phyloP scores from a whole-genome alignment of 805 yeast species.

The Kodamaea fukazawae region DNA sequence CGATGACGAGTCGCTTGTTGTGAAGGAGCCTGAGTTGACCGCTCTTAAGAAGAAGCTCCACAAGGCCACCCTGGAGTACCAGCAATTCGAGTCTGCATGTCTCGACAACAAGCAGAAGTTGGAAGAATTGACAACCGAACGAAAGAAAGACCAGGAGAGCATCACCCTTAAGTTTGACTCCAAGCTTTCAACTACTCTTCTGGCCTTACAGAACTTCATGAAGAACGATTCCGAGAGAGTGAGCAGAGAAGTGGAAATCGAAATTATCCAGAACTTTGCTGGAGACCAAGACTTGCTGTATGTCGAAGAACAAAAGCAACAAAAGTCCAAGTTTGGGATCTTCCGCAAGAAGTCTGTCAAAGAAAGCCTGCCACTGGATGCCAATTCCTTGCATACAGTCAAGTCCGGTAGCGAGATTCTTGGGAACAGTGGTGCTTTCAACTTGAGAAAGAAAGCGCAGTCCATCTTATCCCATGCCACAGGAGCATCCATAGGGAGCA shows the following conservation, averaged over 20 bases:
- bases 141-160: conserved; percentile 30
- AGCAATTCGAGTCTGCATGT: conserved; percentile 41
- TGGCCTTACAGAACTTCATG: conserved; percentile 59
- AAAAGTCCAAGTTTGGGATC: conserved; percentile 59
- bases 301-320: conserved; percentile 47
- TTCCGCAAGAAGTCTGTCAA: conserved; percentile 31
- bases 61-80: conserved; percentile 34
- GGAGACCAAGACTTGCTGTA: conserved; percentile 69
- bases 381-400: conserved; percentile 28
- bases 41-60: conserved; percentile 54
- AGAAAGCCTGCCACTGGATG: conserved; percentile 1
- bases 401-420: conserved; percentile 17
- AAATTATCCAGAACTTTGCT: conserved; percentile 82
- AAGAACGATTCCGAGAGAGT: conserved; percentile 72
- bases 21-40: conserved; percentile 55
- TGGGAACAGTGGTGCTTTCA: conserved; percentile 33
- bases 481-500: conserved; percentile 7
- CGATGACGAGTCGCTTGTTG: conserved; percentile 78
- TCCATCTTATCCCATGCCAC: conserved; percentile 20
- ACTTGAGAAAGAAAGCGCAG: conserved; percentile 32
- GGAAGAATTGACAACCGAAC: conserved; percentile 40
- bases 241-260: conserved; percentile 80
- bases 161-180: conserved; percentile 55
- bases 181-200: conserved; percentile 50
- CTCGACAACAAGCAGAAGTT: conserved; percentile 49